Base-by-base conservation (phyloP, 2,329 filamentous ascomycete species). In the Paracamarosporium sp. region DNA sequence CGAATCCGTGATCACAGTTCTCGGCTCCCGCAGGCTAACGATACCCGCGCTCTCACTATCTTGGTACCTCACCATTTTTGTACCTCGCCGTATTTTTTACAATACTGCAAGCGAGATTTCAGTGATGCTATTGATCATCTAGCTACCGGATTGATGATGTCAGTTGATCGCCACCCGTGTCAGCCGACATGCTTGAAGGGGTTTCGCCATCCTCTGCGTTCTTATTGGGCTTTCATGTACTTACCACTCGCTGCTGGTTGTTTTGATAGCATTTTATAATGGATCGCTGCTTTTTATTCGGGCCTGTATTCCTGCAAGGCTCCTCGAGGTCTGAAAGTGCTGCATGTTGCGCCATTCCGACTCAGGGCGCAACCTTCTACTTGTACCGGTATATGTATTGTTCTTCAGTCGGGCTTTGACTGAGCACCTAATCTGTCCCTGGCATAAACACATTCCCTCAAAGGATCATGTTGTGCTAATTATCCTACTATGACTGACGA, bases 21-120 rank as follows among this genome's bases (percentile, higher is more conserved):
- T 40, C 33, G 35, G 30, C 33, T 38, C 9, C 15, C 15, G n/a
- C 13, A 20, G 47, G 47, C 47, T 50, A 50, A 50, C 47, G 47
- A 27, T 40, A 50, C 22, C 47, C 47, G 47, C 22, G 15, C 11
- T n/a, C 27, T 38, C 22, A 40, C 15, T 7, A 11, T 24, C n/a
- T n/a, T n/a, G n/a, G n/a, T n/a, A n/a, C n/a, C n/a, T n/a, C n/a
- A n/a, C n/a, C n/a, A n/a, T n/a, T n/a, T n/a, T n/a, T n/a, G n/a
- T n/a, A n/a, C n/a, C n/a, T n/a, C n/a, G n/a, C n/a, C n/a, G n/a
- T n/a, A n/a, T 17, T 13, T 20, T 25, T 3, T 11, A 15, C 7
- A 4, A 25, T 22, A 50, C 33, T 33, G 30, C 4, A 22, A 40
- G 22, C 12, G 35, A 30, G 22, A 35, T 33, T 17, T 13, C 22